Evolutionary conservation across 2,329 filamentous ascomycete species (phyloP), one percentile per base, ranked within the genome.

Genomic region (Ceratocystis cacaofunesta): DNA sequence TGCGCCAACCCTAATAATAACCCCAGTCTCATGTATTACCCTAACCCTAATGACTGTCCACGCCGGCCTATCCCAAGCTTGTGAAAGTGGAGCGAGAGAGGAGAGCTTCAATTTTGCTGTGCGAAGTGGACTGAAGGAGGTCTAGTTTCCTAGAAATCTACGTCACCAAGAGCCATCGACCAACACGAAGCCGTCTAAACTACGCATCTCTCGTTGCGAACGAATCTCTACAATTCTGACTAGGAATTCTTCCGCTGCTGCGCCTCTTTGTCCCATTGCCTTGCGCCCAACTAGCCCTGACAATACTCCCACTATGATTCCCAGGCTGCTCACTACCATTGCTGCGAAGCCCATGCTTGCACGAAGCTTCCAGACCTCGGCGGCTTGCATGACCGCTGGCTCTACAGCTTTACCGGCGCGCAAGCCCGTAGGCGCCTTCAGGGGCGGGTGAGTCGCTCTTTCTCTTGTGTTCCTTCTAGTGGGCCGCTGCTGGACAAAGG

Each of bases 391-490:
- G 73, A 71, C 71, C 68, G 76, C 76, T 61, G 25, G 61, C n/a
- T 72, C 76, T 50, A 73, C 76, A 65, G 77, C 80, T 44, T 75
- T 85, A 67, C 81, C 81, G n/a, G 77, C 79, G 64, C 78, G 80
- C 71, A 82, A 79, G 74, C 82, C 82, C 58, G 76, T 85, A 67
- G 82, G 82, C 69, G 82, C 82, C 67, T 83, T 85, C 73, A 80
- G 82, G 61, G 81, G 81, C 76, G 82, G 82, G 82, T 85, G 71
- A 73, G 82, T 77, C 12, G 50, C 64, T 17, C 44, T 48, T 60
- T 52, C 2, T n/a, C n/a, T 41, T n/a, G 41, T 62, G 5, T 28
- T 55, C 28, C 10, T 19, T 22, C 25, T 30, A 17, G 6, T 12
- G n/a, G 8, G 12, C 5, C n/a, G 8, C 22, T 32, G 25, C 8